Conservation (phyloP, 148 eudicot genomes). For the Talinum fruticosum region DNA sequence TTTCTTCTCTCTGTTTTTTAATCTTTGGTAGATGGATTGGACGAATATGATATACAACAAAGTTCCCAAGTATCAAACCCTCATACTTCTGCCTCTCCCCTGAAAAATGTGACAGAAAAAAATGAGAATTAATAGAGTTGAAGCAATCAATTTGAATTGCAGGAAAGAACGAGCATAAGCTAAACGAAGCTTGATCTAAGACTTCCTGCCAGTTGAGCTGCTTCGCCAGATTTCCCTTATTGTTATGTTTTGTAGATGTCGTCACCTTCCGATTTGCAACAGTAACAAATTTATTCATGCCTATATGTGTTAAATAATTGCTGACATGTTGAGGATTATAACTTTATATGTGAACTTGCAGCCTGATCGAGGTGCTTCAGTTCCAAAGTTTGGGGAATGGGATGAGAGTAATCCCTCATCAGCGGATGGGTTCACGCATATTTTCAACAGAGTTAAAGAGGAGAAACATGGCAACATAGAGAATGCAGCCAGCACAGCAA, state of each 20-base stretch:
- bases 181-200: neutral
- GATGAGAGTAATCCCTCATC: constrained; percentile 65
- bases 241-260: neutral
- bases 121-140: neutral
- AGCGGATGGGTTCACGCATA: constrained; percentile 54
- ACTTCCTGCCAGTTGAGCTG: neutral
- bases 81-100: neutral
- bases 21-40: constrained; percentile 10
- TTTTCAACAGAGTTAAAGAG: constrained; percentile 55
- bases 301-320: neutral
- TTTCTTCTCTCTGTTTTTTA: constrained; percentile 14
- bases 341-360: constrained; percentile 29
- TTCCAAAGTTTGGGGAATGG: constrained; percentile 70
- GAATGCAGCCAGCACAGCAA: constrained; percentile 41
- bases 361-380: constrained; percentile 54
- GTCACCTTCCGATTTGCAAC: neutral
- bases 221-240: neutral
- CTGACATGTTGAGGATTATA: neutral
- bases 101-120: neutral
- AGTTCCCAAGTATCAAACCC: neutral
- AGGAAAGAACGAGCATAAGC: neutral
- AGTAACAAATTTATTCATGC: too few relatives aligned
- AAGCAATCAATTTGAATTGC: neutral
- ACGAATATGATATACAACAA: neutral
- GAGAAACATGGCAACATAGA: constrained; percentile 55